Evolutionary conservation across 1,284 basidiomycete genomes (phyloP).

Genomic region (Pseudozyma hubeiensis): DNA sequence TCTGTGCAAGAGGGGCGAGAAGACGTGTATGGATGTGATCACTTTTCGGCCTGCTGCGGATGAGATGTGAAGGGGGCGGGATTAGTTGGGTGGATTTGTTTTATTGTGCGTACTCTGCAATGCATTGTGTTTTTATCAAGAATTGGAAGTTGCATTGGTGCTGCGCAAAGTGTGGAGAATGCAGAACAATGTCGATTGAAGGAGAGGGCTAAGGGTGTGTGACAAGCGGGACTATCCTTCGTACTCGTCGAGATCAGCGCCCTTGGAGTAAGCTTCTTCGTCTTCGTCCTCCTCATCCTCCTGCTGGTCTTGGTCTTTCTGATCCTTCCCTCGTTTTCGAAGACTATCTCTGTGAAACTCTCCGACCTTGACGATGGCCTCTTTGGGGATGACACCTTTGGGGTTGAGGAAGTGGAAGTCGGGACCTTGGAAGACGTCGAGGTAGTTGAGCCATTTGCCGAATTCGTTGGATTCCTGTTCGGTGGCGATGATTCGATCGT

Average conservation of each 20-base stretch:
- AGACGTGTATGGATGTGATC: conserved; percentile 86
- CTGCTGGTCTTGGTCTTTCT: conserved; percentile 56
- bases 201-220: background rate
- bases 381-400: conserved; percentile 68
- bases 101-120: no score
- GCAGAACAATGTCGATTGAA: background rate
- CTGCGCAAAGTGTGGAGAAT: background rate
- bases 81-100: no score
- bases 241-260: conserved; percentile 73
- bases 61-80: conserved; percentile 34
- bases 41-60: conserved; percentile 64
- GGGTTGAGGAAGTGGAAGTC: conserved; percentile 69
- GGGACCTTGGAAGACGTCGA: conserved; percentile 56
- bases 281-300: conserved; percentile 68
- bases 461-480: conserved; percentile 80
- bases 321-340: conserved; percentile 68
- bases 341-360: conserved; percentile 76
- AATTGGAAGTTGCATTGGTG: no score
- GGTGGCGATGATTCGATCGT: conserved; percentile 71
- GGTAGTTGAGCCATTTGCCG: conserved; percentile 69
- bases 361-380: conserved; percentile 70
- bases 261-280: conserved; percentile 72
- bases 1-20: conserved; percentile 83
- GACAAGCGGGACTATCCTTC: conserved; percentile 25
- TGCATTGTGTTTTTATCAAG: background rate